Base-by-base conservation (phyloP, 345 rosid species). In the Eucalyptus coolabah region DNA sequence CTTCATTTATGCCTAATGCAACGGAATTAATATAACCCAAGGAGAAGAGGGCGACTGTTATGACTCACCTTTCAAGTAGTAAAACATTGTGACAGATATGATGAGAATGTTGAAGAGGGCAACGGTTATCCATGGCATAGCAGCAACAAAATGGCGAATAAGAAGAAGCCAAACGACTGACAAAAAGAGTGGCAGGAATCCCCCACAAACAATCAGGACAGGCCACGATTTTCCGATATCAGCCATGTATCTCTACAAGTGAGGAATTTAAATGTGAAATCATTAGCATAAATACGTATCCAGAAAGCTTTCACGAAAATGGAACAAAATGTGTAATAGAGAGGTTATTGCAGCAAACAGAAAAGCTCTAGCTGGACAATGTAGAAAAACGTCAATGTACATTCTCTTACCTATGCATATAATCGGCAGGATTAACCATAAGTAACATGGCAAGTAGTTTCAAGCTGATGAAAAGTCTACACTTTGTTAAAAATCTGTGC, bases 121-220 rank as follows among this genome's bases (percentile, higher is more conserved):
- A 86, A 98, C 97, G 18, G 99, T 98, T 89, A 97, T 95, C 99
- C 99, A 98, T 18, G 99, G 99, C 98, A 98, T 97, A 88, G 98
- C 99, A 51, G 95, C 93, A 88, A 98, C 99, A 92, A 98, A 97
- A 91, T 97, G 96, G 17, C 99, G 95, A 91, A 98, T 96, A 92
- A 98, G 92, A 89, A 98, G 95, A 89, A 98, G 93, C 99, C 99
- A 98, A 80, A 98, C 92, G 69, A 98, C 94, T 88, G 99, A 97
- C 86, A 98, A 92, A 93, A 97, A 94, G 54, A 98, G 94, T 3
- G 99, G 99, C 89, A 97, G 92, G 65, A 98, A 94, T 86, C 98
- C 98, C 90, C 99, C 99, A 90, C 99, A 98, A 87, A 97, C 97
- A 72, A 98, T 95, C 92, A 98, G 93, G 17, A 97, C 98, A 4